Evolutionary conservation across 192 early-diverging fungal species (phyloP), one percentile per base, ranked within the genome.

Genomic region (Backusella sp.): DNA sequence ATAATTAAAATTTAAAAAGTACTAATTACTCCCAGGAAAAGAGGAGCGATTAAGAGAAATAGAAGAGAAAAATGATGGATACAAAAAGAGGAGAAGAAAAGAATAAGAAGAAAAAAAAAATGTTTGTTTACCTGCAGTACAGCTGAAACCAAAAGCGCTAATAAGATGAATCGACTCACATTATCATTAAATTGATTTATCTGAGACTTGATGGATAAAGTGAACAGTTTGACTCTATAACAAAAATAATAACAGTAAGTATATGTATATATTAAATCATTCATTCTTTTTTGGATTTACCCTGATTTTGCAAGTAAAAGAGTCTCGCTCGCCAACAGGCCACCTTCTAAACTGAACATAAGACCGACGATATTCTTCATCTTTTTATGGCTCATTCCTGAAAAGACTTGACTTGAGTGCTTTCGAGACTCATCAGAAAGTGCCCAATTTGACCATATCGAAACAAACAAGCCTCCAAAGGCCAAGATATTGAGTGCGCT

Each of bases 221-320:
- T 78, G 65, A 86, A 84, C 21, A 86, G 39, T 46, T 84, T 82
- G 35, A 86, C 85, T 6, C 85, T 85, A 59, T 37, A 52, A 72
- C 42, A 56, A 11, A 23, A n/a, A 67, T 35, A 59, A 39, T 35
- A 44, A 35, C 19, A 15, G 3, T 67, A 28, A 34, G 26, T 53
- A 30, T 34, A n/a, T 36, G 7, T 15, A 19, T 19, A 14, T 53
- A 23, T 7, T 15, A 19, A 17, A 11, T 53, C 44, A 28, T 26
- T 32, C 49, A 34, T 46, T 30, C 19, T 70, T 71, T 15, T 32
- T 5, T 23, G 41, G 6, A 23, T 72, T 77, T 75, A 86, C 84
- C 88, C 88, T 32, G 84, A 86, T 74, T 90, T 90, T 56, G 88
- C 88, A 46, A 90, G 59, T 42, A 90, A 73, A 30, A 90, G 75